Evolutionary conservation across 148 eudicot genomes (phyloP).

Genomic region (Cornus suecica): DNA sequence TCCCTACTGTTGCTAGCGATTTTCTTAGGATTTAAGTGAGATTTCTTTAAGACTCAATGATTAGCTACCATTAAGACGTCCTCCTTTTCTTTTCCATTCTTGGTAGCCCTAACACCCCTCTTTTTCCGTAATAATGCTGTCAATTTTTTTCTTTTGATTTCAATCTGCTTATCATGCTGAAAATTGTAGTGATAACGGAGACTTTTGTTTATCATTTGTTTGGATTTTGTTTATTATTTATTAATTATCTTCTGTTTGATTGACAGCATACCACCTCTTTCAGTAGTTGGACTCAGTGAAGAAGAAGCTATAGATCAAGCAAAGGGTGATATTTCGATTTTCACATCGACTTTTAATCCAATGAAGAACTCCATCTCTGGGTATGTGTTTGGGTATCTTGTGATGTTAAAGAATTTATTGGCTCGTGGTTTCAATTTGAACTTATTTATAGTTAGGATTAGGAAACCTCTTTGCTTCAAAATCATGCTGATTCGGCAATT

Average conservation of each 20-base stretch:
- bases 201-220: background rate
- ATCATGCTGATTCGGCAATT: background rate
- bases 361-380: slow-evolving; percentile 94
- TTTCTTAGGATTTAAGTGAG: no score
- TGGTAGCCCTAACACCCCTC: no score
- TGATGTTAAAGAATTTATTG: background rate
- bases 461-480: background rate
- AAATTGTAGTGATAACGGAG: background rate
- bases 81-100: background rate
- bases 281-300: slow-evolving; percentile 95
- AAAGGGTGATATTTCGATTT: slow-evolving; percentile 73
- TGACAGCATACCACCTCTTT: slow-evolving; percentile 93
- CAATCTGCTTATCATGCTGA: background rate
- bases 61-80: no score
- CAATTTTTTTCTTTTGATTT: background rate
- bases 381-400: slow-evolving; percentile 31
- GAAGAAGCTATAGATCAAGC: slow-evolving; percentile 90
- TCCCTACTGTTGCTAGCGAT: no score
- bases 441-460: background rate
- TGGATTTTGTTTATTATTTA: background rate
- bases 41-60: no score
- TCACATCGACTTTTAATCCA: slow-evolving; percentile 89
- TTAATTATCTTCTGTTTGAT: slow-evolving; percentile 15
- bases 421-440: background rate
- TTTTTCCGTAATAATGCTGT: background rate